A percentile compares a stretch with the other conserved stretches of the same genome.
Evolutionary conservation across 768 basidiomycete species (phyloP).

Genomic region (Mycena indigotica): DNA sequence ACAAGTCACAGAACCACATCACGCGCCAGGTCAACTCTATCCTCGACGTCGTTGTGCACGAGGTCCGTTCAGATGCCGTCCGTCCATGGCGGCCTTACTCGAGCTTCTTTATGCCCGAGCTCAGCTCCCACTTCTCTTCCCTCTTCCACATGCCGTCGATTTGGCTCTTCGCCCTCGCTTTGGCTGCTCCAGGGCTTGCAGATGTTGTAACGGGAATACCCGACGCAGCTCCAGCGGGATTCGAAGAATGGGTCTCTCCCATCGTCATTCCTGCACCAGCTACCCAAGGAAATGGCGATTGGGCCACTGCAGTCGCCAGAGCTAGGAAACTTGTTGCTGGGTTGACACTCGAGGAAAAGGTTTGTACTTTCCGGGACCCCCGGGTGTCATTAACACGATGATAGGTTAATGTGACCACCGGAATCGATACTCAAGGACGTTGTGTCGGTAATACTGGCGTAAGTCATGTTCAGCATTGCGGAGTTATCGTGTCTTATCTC

Average conservation of each 20-base stretch:
- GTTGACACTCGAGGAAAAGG: constrained; percentile 31
- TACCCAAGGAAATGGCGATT: constrained; percentile 1
- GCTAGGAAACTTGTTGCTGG: constrained; percentile 10
- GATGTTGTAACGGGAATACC: constrained; percentile 18
- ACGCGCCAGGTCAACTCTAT: too few species aligned
- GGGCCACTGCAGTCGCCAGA: constrained; percentile 5
- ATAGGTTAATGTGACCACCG: constrained; percentile 31
- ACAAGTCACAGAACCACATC: too few species aligned
- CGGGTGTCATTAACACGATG: background rate
- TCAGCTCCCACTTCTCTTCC: too few species aligned
- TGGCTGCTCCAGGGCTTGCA: background rate
- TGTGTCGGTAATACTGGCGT: constrained; percentile 26
- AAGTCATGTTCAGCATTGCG: constrained; percentile 22
- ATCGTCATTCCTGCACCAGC: constrained; percentile 15
- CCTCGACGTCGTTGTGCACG: too few species aligned
- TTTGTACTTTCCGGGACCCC: background rate
- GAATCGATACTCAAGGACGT: constrained; percentile 23
- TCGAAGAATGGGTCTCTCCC: constrained; percentile 16
- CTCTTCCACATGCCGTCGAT: too few species aligned
- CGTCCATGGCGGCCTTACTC: too few species aligned
- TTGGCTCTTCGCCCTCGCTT: background rate
- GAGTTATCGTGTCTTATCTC: constrained; percentile 6
- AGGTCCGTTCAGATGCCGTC: too few species aligned
- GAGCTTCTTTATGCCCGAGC: too few species aligned
- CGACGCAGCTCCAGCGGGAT: constrained; percentile 12